phyloP scores from a whole-genome alignment of 2,329 filamentous ascomycete species.

The Botrytis cinerea region DNA sequence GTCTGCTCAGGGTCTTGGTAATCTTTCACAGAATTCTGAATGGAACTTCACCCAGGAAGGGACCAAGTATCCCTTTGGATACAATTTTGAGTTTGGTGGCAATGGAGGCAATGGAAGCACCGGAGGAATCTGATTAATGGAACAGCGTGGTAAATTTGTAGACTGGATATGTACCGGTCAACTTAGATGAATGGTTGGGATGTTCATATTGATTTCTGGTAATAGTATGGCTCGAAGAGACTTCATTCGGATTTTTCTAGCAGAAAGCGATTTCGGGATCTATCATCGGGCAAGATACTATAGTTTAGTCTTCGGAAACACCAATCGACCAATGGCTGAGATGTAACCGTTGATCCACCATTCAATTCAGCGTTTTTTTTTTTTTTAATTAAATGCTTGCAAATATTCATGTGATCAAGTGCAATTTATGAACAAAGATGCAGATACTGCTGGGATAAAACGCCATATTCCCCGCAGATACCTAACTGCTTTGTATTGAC shows the following conservation, averaged over 20 bases:
- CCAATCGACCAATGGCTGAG: conserved; percentile 2
- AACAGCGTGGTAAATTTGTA: background rate
- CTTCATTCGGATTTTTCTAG: background rate
- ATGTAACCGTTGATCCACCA: background rate
- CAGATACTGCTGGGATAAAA: conserved; percentile 4
- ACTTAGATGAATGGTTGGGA: background rate
- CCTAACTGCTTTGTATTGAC: background rate
- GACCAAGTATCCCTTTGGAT: conserved; percentile 15
- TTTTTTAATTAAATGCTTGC: background rate
- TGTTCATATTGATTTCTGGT: background rate
- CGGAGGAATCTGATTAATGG: background rate
- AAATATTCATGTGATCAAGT: background rate
- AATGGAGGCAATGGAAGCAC: background rate
- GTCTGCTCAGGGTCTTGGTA: background rate
- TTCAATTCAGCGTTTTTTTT: background rate
- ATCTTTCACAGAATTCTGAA: background rate
- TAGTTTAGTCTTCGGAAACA: background rate
- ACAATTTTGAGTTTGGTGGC: conserved; percentile 14
- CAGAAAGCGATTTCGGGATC: background rate
- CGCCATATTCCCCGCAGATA: background rate
- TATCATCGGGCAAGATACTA: background rate
- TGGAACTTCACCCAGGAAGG: conserved; percentile 12
- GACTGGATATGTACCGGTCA: background rate
- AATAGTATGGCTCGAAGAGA: background rate
- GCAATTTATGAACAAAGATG: background rate